Evolutionary conservation across 139 green algal genomes (phyloP), one percentile per base, ranked within the genome.

Genomic region (Picochlorum costavermella): DNA sequence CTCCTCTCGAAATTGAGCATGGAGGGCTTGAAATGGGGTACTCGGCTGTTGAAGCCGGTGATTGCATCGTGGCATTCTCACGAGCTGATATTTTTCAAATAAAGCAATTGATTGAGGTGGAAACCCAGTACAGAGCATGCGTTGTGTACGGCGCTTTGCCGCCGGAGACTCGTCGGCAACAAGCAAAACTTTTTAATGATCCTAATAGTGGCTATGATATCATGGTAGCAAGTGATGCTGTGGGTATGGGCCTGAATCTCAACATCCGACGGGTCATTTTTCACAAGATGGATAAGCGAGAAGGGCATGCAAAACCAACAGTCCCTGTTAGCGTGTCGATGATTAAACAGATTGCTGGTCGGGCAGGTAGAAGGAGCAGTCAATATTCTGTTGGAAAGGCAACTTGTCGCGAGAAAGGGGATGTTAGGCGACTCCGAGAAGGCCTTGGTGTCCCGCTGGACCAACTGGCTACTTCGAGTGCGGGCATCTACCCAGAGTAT

Each of bases 211-310:
- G 71, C 2, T 90, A 86, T 63, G 44, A 79, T 12, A 83, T 99
- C 46, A 71, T 99, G 60, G 84, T 97, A 28, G 93, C 93, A 13
- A 88, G 73, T 8, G 93, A 99, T 67, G 93, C 93, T 4, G 84
- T 99, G 17, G 93, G 93, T 6, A 97, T 98, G 90, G 93, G 93
- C 3, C 75, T 98, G 31, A 98, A 98, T 76, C 84, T 98, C 46
- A 96, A 94, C 80, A 96, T 98, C 31, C 62, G 81, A 3, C 78
- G 92, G 26, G 74, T 97, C 45, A 79, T 97, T 44, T 97, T 98
- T 69, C 81, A 81, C 60, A 76, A 72, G 2, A 53, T 96, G 48
- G 33, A 70, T 31, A 97, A 97, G 65, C 86, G 78, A 50, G 78
- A 92, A 56, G 86, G 86, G 31, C 64, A 23, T 60, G 5, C 9